phyloP scores from a whole-genome alignment of 1,139 yeast species.

The Arxiozyma bovina region DNA sequence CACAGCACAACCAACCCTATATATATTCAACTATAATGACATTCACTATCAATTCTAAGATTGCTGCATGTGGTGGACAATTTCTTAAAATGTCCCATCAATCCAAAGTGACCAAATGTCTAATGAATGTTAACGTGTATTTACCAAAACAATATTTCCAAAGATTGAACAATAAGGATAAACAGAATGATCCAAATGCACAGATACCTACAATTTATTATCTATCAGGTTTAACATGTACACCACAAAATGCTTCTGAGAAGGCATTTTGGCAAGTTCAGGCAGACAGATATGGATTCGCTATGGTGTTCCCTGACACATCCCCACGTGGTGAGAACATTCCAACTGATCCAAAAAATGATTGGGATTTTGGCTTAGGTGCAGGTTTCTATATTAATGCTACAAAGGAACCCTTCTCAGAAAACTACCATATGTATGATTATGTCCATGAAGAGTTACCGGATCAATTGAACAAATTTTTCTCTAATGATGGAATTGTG shows the following conservation, averaged over 20 bases:
- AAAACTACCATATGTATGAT: constrained; percentile 76
- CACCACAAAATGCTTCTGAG: constrained; percentile 91
- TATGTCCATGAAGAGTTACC: constrained; percentile 75
- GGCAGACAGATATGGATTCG: constrained; percentile 77
- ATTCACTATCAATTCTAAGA: constrained; percentile 48
- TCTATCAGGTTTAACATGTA: constrained; percentile 86
- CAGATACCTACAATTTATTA: constrained; percentile 67
- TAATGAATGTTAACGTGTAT: constrained; percentile 77
- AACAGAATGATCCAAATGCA: constrained; percentile 9
- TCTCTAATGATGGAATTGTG: constrained; percentile 39
- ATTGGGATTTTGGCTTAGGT: constrained; percentile 89
- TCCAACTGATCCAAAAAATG: constrained; percentile 83
- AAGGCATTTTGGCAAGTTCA: constrained; percentile 82
- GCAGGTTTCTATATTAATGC: constrained; percentile 94
- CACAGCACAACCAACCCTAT: neutral
- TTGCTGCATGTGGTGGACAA: constrained; percentile 67
- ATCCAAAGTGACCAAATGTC: constrained; percentile 55
- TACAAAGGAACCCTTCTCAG: constrained; percentile 58
- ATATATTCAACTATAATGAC: neutral
- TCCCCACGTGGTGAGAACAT: constrained; percentile 90
- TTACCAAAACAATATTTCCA: constrained; percentile 51
- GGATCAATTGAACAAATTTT: constrained; percentile 33
- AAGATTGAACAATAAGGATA: neutral
- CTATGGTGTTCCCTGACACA: constrained; percentile 89
- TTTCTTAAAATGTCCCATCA: constrained; percentile 67